Conservation (phyloP, 257 asterid species). For the Verbena officinalis region DNA sequence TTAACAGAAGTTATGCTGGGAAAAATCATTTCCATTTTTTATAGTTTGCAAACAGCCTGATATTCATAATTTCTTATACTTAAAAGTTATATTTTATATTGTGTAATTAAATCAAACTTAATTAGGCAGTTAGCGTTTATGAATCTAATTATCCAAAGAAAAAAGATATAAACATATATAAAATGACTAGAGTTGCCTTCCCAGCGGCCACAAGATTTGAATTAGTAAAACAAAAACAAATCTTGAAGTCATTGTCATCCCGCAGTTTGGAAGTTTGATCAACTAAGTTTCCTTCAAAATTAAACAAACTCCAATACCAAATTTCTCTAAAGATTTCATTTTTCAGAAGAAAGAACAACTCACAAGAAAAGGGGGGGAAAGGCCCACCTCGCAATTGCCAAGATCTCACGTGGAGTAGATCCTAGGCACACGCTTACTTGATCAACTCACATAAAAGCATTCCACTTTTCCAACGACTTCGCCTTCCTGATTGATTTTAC, state of each 20-base stretch:
- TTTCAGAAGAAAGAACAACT: neutral
- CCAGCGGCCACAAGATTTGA: neutral
- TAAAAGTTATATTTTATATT: no score
- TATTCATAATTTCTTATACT: no score
- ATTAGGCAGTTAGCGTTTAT: no score
- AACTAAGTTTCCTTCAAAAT: conserved; percentile 6
- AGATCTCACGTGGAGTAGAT: conserved; percentile 40
- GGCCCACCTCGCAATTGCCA: conserved; percentile 24
- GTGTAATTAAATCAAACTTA: no score
- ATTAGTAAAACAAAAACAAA: neutral
- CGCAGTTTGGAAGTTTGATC: neutral
- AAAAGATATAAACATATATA: no score
- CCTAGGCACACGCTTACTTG: conserved; percentile 32
- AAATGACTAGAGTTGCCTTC: no score
- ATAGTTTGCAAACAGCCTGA: no score
- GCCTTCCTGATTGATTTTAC: conserved; percentile 8
- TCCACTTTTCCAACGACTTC: neutral
- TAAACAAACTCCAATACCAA: neutral
- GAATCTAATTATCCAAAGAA: no score
- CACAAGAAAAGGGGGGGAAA: neutral
- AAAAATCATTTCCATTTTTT: no score
- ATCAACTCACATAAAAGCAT: conserved; percentile 9
- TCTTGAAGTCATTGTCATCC: conserved; percentile 15
- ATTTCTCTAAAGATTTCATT: neutral
- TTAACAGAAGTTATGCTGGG: no score